Conservation (phyloP, 371 early-diverging fungal species). For the Actinomortierella wolfii region DNA sequence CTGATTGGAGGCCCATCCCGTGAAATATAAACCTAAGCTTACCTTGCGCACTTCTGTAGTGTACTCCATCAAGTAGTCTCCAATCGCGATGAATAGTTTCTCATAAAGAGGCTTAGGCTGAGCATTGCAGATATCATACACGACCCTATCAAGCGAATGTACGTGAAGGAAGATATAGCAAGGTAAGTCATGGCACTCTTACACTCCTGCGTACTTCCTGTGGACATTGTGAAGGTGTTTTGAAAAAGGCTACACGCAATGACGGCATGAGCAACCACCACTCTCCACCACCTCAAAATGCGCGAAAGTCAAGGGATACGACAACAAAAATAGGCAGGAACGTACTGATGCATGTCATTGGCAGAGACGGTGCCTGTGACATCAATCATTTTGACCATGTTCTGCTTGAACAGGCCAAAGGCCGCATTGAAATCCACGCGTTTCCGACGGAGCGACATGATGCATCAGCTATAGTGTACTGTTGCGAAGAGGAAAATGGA, state of each 20-base stretch:
- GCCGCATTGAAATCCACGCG: constrained; percentile 64
- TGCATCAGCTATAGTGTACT: too few species aligned
- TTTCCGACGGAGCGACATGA: constrained; percentile 65
- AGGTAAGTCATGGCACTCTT: not conserved
- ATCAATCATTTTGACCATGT: constrained; percentile 62
- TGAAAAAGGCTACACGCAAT: too few species aligned
- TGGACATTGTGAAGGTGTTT: too few species aligned
- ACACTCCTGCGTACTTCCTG: too few species aligned
- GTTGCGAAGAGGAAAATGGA: too few species aligned
- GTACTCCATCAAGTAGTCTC: constrained; percentile 68
- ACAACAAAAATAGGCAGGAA: not conserved
- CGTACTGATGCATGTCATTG: constrained; percentile 78
- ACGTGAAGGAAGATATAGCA: not conserved
- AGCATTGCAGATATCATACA: constrained; percentile 80
- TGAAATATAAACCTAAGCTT: constrained; percentile 7
- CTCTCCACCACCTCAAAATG: too few species aligned
- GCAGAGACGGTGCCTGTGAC: constrained; percentile 62
- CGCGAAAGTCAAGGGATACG: too few species aligned
- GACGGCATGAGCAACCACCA: too few species aligned
- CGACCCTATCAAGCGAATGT: constrained; percentile 37
- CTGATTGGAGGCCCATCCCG: not conserved
- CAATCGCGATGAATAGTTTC: constrained; percentile 69
- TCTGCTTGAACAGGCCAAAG: constrained; percentile 56
- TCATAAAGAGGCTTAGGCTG: constrained; percentile 76
- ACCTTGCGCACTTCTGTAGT: constrained; percentile 61